Base-by-base conservation (phyloP, 1,139 yeast genomes). In the Yamadazyma jaroonii region DNA sequence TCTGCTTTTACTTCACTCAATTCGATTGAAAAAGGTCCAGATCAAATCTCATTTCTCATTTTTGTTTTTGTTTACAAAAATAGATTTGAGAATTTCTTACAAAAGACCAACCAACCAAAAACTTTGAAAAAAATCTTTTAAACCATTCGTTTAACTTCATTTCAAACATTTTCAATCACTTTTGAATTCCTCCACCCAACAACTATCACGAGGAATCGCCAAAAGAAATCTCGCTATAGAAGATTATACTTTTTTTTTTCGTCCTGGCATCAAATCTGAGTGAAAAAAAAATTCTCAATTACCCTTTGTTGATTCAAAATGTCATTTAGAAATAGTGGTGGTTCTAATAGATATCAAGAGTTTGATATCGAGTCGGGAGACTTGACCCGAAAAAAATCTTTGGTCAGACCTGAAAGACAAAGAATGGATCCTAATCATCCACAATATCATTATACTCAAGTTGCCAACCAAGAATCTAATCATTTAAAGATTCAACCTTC, bases 321-420 rank as follows among this genome's bases (percentile, higher is more conserved):
- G 51, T 47, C 51, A 5, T 48, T 38, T 27, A 44, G 50, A 39
- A 42, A 46, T 30, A 48, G 50, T 38, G 41, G 36, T 8, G 38
- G 45, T 10, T 46, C 50, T 23, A 39, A 36, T 27, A 61, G 52
- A 41, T 70, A 67, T 50, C 64, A 57, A 41, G 75, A 68, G 47
- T 68, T 67, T 43, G 79, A 75, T 52, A 71, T 72, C 2, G 81
- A 75, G 48, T 42, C 75, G 2, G 77, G 75, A 20, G 72, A 72
- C 28, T 37, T 76, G 30, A 56, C 62, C 29, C 60, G 92, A 39
- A 83, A 81, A 54, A 72, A 74, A 52, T 84, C 95, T 2, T 67
- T 88, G 45, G 84, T 87, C 29, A 73, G 86, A 45, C 95, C 94
- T 2, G 96, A 88, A 57, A 72, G 96, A 46, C 79, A 83, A 35